A percentile compares a stretch with the other conserved stretches of the same genome.
Conservation (phyloP, 768 basidiomycete species). For the Clitopilus passeckerianus region DNA sequence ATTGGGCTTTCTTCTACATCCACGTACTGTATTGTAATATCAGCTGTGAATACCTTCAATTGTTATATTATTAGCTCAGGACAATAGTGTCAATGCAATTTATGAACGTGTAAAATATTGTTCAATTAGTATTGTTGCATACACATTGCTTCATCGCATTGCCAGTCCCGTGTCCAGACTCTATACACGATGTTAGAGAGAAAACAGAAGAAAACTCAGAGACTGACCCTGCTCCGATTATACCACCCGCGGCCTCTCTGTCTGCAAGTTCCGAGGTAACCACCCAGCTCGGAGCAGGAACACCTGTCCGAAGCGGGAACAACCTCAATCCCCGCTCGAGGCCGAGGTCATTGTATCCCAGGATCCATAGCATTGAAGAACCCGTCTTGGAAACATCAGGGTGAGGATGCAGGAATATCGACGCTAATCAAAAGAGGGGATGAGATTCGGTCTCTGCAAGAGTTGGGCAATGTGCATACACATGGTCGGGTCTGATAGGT, state of each 20-base stretch:
- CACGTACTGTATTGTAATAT: slow-evolving; percentile 88
- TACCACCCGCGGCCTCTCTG: slow-evolving; percentile 61
- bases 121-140: slow-evolving; percentile 31
- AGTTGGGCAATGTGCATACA: neutral
- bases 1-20: slow-evolving; percentile 54
- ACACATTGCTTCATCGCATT: slow-evolving; percentile 42
- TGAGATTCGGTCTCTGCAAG: slow-evolving; percentile 11
- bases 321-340: slow-evolving; percentile 66
- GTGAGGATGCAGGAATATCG: slow-evolving; percentile 69
- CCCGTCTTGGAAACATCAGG: slow-evolving; percentile 24
- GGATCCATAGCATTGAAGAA: slow-evolving; percentile 45
- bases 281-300: slow-evolving; percentile 75
- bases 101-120: slow-evolving; percentile 1
- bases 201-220: neutral
- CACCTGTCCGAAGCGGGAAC: slow-evolving; percentile 84
- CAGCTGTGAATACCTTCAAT: slow-evolving; percentile 48
- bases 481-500: neutral
- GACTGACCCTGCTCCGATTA: slow-evolving; percentile 72
- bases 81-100: slow-evolving; percentile 2
- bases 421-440: slow-evolving; percentile 23
- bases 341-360: slow-evolving; percentile 49
- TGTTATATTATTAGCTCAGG: slow-evolving; percentile 37
- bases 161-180: slow-evolving; percentile 32
- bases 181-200: slow-evolving; percentile 2
- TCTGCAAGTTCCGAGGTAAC: slow-evolving; percentile 52